A percentile compares a stretch with the other conserved stretches of the same genome.
phyloP scores from a whole-genome alignment of 768 basidiomycete genomes.

The Pleurotus sapidus region DNA sequence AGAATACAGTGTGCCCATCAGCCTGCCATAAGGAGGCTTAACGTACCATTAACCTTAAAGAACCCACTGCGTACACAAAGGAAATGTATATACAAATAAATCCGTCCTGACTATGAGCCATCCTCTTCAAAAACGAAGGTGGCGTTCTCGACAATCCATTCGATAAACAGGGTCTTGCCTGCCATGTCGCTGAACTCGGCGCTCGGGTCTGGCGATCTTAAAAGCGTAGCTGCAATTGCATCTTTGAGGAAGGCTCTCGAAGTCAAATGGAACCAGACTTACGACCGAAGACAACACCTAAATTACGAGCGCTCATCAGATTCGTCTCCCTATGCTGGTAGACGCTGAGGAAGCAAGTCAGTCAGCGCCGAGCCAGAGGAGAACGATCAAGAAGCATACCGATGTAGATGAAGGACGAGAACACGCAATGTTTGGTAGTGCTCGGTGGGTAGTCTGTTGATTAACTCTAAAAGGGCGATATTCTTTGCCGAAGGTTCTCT shows the following conservation, averaged over 20 bases:
- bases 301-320: constrained; percentile 91
- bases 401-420: constrained; percentile 86
- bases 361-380: neutral
- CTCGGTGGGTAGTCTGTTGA: constrained; percentile 77
- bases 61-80: neutral
- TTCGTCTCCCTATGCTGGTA: constrained; percentile 69
- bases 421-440: constrained; percentile 83
- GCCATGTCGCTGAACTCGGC: constrained; percentile 98
- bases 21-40: no score
- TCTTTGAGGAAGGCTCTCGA: constrained; percentile 3
- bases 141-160: constrained; percentile 94
- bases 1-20: neutral
- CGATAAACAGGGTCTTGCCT: constrained; percentile 88
- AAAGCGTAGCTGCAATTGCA: constrained; percentile 74
- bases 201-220: constrained; percentile 82
- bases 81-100: no score
- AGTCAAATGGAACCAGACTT: constrained; percentile 31
- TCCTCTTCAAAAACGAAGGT: constrained; percentile 42
- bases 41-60: neutral
- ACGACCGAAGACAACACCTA: constrained; percentile 99
- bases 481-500: constrained; percentile 61
- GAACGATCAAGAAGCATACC: constrained; percentile 44
- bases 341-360: constrained; percentile 36
- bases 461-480: constrained; percentile 58
- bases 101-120: constrained; percentile 3